Evolutionary conservation across 2,329 filamentous ascomycete genomes (phyloP).

Genomic region (Penicillium oxalicum): DNA sequence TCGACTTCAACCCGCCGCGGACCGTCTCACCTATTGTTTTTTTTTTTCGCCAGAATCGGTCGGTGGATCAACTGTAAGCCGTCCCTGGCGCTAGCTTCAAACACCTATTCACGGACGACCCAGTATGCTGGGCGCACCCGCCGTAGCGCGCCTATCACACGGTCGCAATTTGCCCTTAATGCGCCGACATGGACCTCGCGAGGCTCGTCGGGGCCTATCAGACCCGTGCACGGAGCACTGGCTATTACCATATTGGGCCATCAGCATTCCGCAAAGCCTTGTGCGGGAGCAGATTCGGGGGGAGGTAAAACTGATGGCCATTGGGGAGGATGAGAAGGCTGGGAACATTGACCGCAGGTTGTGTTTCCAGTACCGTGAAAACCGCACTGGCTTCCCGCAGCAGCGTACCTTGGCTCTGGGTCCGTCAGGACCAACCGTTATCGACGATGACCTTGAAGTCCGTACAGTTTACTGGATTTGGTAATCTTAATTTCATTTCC

Average conservation of each 20-base stretch:
- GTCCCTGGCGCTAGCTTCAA: slow-evolving; percentile 19
- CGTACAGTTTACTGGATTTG: not conserved
- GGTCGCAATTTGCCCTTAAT: slow-evolving; percentile 3
- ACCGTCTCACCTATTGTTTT: not conserved
- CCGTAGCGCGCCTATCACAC: slow-evolving; percentile 1
- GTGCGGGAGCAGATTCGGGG: not conserved
- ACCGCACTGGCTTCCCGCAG: slow-evolving; percentile 15
- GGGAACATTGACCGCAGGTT: too few relatives aligned
- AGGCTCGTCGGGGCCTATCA: not conserved
- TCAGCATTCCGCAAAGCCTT: too few relatives aligned
- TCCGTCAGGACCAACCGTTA: slow-evolving; percentile 19
- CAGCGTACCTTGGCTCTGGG: slow-evolving; percentile 20
- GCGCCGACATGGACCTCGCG: not conserved
- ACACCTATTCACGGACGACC: slow-evolving; percentile 14
- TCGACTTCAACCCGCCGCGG: not conserved
- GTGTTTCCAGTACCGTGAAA: slow-evolving; percentile 11
- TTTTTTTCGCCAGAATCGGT: not conserved
- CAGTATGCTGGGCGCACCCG: slow-evolving; percentile 9
- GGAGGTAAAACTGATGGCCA: too few relatives aligned
- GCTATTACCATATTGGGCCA: too few relatives aligned
- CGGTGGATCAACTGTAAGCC: slow-evolving; percentile 13
- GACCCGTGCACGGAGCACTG: too few relatives aligned
- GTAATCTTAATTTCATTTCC: not conserved
- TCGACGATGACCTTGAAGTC: not conserved
- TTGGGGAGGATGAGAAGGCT: too few relatives aligned